phyloP scores from a whole-genome alignment of 192 early-diverging fungal genomes.

The Kickxella alabastrina region DNA sequence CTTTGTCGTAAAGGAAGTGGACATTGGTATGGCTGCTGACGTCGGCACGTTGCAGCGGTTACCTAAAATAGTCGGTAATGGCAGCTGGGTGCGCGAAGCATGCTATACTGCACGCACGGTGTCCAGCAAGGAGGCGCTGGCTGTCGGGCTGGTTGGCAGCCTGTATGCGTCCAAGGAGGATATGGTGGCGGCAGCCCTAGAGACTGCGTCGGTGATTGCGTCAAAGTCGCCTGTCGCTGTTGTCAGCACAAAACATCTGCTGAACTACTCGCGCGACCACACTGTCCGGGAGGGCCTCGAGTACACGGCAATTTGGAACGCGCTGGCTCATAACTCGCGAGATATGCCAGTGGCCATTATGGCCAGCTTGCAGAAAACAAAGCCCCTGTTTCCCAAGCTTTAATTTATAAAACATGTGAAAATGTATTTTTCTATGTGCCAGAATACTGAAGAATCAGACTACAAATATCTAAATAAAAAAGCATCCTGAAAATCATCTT shows the following conservation, averaged over 20 bases:
- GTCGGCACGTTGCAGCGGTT: conserved; percentile 91
- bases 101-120: conserved; percentile 81
- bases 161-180: conserved; percentile 39
- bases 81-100: conserved; percentile 85
- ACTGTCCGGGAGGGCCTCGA: conserved; percentile 80
- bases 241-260: conserved; percentile 80
- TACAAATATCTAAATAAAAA: too few species aligned
- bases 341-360: conserved; percentile 44
- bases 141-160: conserved; percentile 58
- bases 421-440: too few species aligned
- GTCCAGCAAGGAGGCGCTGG: conserved; percentile 58
- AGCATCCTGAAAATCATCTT: too few species aligned
- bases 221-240: conserved; percentile 85
- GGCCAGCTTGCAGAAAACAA: conserved; percentile 31
- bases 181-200: conserved; percentile 53
- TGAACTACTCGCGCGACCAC: conserved; percentile 93
- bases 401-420: too few species aligned
- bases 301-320: conserved; percentile 88
- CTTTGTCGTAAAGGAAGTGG: conserved; percentile 90
- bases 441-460: too few species aligned
- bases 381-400: conserved; percentile 47
- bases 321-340: conserved; percentile 71
- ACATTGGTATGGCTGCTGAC: conserved; percentile 92
- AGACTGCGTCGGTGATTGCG: conserved; percentile 72
- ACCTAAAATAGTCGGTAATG: conserved; percentile 90